Base-by-base conservation (phyloP, 2,329 filamentous ascomycete species). In the Fusarium nanum region DNA sequence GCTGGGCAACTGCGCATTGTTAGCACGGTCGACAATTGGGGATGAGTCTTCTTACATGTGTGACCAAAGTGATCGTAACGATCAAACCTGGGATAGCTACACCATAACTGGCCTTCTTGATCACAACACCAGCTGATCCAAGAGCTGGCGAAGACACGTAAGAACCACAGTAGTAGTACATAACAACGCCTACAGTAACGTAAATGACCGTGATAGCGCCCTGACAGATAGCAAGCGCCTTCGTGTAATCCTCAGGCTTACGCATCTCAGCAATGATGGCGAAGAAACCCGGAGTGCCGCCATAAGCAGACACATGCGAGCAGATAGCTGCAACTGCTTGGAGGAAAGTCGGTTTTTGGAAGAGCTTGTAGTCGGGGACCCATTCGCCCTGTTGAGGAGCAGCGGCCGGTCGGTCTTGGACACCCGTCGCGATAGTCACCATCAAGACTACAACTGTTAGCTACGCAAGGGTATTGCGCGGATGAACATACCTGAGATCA, bases 101-200 rank as follows among this genome's bases (percentile, higher is more conserved):
- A 1, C 81, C 83, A 28, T 85, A 85, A 47, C 75, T 78, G 7
- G 84, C 74, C 65, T 81, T 84, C 76, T 85, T 85, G 45, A 83
- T 75, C 0, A 73, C 61, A 0, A 53, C 14, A 5, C 83, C 83
- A 2, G 82, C 83, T 6, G 82, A 83, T 5, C 83, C 83, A 10
- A 85, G 78, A 6, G 83, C 82, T 0, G 83, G 83, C 0, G 82
- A 84, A 0, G 83, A 80, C 2, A 85, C 82, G 62, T 81, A 84
- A 1, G 81, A 81, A 1, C 83, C 83, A 60, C 81, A 84, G 68
- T 76, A 85, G 49, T 80, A 80, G 75, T 85, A 85, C 11, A 85
- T 79, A 1, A 84, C 78, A 5, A 77, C 66, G 5, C 76, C 76
- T 2, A 82, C 77, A 1, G 74, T 61, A 8, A 77, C 52, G n/a